Percentiles rank a stretch among this genome's conserved stretches.
phyloP scores from a whole-genome alignment of 768 basidiomycete genomes.

The Lentinula detonsa region DNA sequence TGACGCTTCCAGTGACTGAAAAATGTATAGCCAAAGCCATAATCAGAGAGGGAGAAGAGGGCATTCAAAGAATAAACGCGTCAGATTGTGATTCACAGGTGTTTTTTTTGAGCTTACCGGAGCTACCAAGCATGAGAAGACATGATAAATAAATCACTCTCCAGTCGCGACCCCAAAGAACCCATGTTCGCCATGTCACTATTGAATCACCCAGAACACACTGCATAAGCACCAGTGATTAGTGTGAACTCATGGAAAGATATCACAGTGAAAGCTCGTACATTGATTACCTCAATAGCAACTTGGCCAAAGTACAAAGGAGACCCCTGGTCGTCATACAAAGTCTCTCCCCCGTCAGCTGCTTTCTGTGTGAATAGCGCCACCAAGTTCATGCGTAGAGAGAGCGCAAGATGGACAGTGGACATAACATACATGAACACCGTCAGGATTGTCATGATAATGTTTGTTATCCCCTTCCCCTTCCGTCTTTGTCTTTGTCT shows the following conservation, averaged over 20 bases:
- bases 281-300: background rate
- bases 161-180: slow-evolving; percentile 4
- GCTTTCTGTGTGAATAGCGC: background rate
- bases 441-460: slow-evolving; percentile 2
- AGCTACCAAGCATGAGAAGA: background rate
- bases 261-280: background rate
- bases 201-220: slow-evolving; percentile 6
- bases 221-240: background rate
- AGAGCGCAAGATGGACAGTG: slow-evolving; percentile 5
- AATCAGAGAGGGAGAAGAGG: background rate
- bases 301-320: background rate
- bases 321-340: background rate
- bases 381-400: background rate
- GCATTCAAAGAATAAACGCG: background rate
- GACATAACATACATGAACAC: slow-evolving; percentile 3
- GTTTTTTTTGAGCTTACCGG: background rate
- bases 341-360: background rate
- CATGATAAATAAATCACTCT: background rate
- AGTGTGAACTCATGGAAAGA: background rate
- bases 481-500: background rate
- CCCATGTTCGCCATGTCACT: slow-evolving; percentile 7
- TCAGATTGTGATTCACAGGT: background rate
- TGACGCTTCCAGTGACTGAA: background rate
- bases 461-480: background rate
- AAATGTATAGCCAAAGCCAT: background rate